Conservation (phyloP, 192 early-diverging fungal genomes). For the Coemansia sp. region DNA sequence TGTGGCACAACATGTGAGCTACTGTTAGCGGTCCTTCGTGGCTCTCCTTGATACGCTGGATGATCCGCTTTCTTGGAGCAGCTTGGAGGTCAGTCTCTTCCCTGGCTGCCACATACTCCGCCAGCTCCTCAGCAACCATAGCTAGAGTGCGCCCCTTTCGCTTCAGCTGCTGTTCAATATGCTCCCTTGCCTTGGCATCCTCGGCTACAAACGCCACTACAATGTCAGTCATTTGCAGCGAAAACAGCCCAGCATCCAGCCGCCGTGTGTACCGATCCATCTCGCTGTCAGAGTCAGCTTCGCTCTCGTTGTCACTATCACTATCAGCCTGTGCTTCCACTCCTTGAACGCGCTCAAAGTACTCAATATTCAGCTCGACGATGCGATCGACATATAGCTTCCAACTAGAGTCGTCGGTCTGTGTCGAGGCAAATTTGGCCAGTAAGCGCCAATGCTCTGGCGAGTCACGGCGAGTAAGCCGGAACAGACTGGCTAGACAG, state of each 20-base stretch:
- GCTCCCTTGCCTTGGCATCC: slow-evolving; percentile 45
- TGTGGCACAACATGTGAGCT: not conserved
- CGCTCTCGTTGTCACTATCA: slow-evolving; percentile 56
- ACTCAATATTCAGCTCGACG: slow-evolving; percentile 72
- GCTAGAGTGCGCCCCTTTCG: slow-evolving; percentile 31
- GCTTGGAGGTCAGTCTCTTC: not conserved
- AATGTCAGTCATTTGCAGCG: slow-evolving; percentile 71
- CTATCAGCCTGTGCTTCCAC: slow-evolving; percentile 59
- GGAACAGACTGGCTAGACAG: slow-evolving; percentile 79
- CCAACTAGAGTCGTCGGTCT: slow-evolving; percentile 59
- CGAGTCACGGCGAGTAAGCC: slow-evolving; percentile 60
- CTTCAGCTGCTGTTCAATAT: slow-evolving; percentile 31
- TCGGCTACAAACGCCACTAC: slow-evolving; percentile 65
- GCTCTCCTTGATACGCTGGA: slow-evolving; percentile 7
- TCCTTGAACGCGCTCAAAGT: slow-evolving; percentile 61
- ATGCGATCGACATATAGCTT: slow-evolving; percentile 83
- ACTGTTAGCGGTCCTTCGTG: slow-evolving; percentile 1
- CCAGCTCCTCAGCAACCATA: slow-evolving; percentile 28
- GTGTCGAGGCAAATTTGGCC: slow-evolving; percentile 71
- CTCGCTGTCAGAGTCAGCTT: slow-evolving; percentile 53
- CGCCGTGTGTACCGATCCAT: slow-evolving; percentile 69
- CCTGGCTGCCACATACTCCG: slow-evolving; percentile 31
- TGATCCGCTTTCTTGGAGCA: not conserved
- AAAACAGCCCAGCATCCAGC: slow-evolving; percentile 80
- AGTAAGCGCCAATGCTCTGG: slow-evolving; percentile 71